Evolutionary conservation across 164 flowering plant species (phyloP), one percentile per base, ranked within the genome.

Genomic region (Taxillus chinensis): DNA sequence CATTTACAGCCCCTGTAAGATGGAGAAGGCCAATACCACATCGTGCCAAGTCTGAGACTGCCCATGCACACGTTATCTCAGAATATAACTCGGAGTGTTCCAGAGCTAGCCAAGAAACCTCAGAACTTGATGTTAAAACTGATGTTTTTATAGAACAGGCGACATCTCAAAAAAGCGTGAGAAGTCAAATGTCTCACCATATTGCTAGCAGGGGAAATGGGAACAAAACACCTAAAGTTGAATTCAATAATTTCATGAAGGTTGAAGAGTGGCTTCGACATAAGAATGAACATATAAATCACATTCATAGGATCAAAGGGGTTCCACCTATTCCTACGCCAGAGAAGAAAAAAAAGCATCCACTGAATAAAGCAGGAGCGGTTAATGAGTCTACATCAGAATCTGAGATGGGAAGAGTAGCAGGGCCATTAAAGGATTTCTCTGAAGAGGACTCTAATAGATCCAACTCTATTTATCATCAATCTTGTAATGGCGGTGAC

Each of bases 1-100:
- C 39, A 69, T 56, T 13, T 5, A 51, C 43, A 61, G 41, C 45
- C 5, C 58, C 58, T 56, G 14, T 63, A 64, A 74, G 68, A 55
- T 73, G 71, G 55, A 73, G 74, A 70, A 72, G 69, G 54, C 8
- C 74, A 70, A 40, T 61, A 15, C 72, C 73, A 41, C 67, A 59
- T 41, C 77, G 68, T 60, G 78, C 82, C 3, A 77, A 65, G 64
- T 82, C 86, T 56, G 71, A 77, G 62, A 62, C 52, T 62, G 68
- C 75, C 38, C 79, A 82, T 11, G 45, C 74, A 9, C 72, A 73
- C 45, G 61, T 64, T 40, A 66, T 45, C 17, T 76, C 77, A 51
- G 82, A 66, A 37, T 75, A 61, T 57, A 74, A 74, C 46, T 82
- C 89, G n/a, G 81, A 75, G 3, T 56, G 72, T 63, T 80, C 86